Evolutionary conservation across 2,329 filamentous ascomycete genomes (phyloP).

Genomic region (Diaporthe ampelina): DNA sequence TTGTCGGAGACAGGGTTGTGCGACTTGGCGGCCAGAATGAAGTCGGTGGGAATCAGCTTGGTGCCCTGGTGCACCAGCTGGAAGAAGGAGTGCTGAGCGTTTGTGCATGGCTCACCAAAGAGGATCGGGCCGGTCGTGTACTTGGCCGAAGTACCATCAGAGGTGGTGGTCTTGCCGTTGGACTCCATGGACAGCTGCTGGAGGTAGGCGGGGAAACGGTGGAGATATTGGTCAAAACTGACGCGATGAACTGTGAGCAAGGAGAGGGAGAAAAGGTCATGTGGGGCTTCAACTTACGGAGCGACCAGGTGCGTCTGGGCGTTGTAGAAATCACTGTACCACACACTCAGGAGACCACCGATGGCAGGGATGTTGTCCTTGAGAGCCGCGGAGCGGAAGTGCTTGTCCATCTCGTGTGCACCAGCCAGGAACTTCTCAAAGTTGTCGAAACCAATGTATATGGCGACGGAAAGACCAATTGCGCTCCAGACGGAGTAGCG

Average conservation of each 20-base stretch:
- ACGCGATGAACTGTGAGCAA: conserved; percentile 36
- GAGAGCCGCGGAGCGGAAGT: conserved; percentile 92
- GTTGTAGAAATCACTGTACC: conserved; percentile 99
- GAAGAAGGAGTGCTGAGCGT: conserved; percentile 99
- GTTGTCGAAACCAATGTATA: conserved; percentile 98
- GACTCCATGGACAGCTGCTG: conserved; percentile 99
- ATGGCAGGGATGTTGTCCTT: conserved; percentile 96
- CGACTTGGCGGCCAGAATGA: conserved; percentile 95
- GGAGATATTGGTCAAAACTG: conserved; percentile 98
- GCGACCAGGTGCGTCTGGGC: conserved; percentile 97
- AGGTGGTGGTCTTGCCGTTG: conserved; percentile 96
- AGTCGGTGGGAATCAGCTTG: conserved; percentile 98
- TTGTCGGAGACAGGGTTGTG: conserved; percentile 96
- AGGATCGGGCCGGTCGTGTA: conserved; percentile 96
- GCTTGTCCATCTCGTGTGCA: conserved; percentile 97
- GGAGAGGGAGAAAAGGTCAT: conserved; percentile 10
- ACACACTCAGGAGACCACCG: conserved; percentile 93
- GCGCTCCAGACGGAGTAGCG: conserved; percentile 99
- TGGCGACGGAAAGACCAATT: conserved; percentile 92
- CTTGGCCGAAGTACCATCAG: conserved; percentile 90
- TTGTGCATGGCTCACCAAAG: conserved; percentile 98
- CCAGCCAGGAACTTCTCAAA: conserved; percentile 96
- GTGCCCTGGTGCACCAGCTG: conserved; percentile 99
- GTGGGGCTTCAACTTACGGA: conserved; percentile 74
- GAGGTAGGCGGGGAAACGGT: conserved; percentile 98